Conservation (phyloP, 2,329 filamentous ascomycete species). For the Neofusicoccum sp. region DNA sequence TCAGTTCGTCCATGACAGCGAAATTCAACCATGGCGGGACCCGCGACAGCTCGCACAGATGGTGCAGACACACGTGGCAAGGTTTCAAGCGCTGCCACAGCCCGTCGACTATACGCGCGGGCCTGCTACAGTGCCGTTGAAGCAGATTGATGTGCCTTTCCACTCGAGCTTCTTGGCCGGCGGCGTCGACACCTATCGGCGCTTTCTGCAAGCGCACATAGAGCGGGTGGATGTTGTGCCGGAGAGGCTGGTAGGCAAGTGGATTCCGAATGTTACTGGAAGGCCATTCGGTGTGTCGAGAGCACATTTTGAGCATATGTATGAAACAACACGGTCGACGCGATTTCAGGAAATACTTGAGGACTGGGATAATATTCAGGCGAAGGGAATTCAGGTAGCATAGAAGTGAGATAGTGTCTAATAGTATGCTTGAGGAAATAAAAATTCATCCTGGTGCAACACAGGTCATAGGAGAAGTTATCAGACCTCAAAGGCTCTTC, state of each 20-base stretch:
- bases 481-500: no score
- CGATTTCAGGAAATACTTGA: neutral
- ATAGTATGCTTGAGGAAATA: no score
- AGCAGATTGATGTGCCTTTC: constrained; percentile 39
- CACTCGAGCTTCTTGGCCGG: constrained; percentile 32
- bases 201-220: constrained; percentile 28
- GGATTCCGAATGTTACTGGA: constrained; percentile 29
- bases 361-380: neutral
- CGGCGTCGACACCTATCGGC: constrained; percentile 28
- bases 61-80: neutral
- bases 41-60: neutral
- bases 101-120: constrained; percentile 25
- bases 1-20: constrained; percentile 9
- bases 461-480: no score
- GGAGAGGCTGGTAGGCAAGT: constrained; percentile 25
- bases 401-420: no score
- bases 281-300: constrained; percentile 25
- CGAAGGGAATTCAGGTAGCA: neutral
- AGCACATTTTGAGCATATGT: constrained; percentile 25
- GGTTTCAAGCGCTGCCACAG: neutral
- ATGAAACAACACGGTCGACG: constrained; percentile 21
- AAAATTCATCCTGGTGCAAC: no score
- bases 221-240: constrained; percentile 22
- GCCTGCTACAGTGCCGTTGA: constrained; percentile 34
- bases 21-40: neutral